phyloP scores from a whole-genome alignment of 2,329 filamentous ascomycete species.

The Didymella exigua region DNA sequence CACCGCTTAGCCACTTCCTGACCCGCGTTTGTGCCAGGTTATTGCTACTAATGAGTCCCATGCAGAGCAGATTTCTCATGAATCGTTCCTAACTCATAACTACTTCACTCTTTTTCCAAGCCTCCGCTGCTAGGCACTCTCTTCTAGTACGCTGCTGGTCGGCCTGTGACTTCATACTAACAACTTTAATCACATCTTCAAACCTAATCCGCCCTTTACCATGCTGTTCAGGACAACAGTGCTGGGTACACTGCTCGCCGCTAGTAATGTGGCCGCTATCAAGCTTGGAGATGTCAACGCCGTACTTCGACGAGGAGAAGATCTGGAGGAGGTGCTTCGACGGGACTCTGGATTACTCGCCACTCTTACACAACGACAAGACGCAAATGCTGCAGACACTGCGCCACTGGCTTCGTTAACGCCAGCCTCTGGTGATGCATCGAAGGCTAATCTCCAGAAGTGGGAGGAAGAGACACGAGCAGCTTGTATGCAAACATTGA shows the following conservation, averaged over 20 bases:
- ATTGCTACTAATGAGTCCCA: slow-evolving; percentile 36
- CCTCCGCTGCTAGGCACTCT: slow-evolving; percentile 36
- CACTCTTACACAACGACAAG: slow-evolving; percentile 46
- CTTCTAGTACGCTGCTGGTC: slow-evolving; percentile 45
- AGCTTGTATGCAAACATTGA: slow-evolving; percentile 66
- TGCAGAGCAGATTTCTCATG: slow-evolving; percentile 39
- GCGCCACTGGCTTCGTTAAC: slow-evolving; percentile 41
- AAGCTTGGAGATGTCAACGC: slow-evolving; percentile 32
- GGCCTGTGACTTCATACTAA: slow-evolving; percentile 36
- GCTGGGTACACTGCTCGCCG: slow-evolving; percentile 41
- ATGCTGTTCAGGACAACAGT: slow-evolving; percentile 43
- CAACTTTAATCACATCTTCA: slow-evolving; percentile 43
- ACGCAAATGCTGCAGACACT: slow-evolving; percentile 33
- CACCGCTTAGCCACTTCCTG: slow-evolving; percentile 30
- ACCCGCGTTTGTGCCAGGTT: slow-evolving; percentile 26
- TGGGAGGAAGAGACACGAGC: slow-evolving; percentile 49
- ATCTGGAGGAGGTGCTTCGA: slow-evolving; percentile 43
- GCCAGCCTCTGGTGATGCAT: slow-evolving; percentile 44
- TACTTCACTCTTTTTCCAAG: slow-evolving; percentile 35
- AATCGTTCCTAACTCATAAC: slow-evolving; percentile 31
- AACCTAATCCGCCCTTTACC: slow-evolving; percentile 37
- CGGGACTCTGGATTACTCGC: slow-evolving; percentile 43
- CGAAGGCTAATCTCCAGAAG: slow-evolving; percentile 36
- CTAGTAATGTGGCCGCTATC: slow-evolving; percentile 39
- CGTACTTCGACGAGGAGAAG: slow-evolving; percentile 36